These are phyloP conservation scores for Mycosarcoma mackinlayi DNA, from an alignment of 1,284 basidiomycete genomes.

Conservation along the genomic window DNA sequence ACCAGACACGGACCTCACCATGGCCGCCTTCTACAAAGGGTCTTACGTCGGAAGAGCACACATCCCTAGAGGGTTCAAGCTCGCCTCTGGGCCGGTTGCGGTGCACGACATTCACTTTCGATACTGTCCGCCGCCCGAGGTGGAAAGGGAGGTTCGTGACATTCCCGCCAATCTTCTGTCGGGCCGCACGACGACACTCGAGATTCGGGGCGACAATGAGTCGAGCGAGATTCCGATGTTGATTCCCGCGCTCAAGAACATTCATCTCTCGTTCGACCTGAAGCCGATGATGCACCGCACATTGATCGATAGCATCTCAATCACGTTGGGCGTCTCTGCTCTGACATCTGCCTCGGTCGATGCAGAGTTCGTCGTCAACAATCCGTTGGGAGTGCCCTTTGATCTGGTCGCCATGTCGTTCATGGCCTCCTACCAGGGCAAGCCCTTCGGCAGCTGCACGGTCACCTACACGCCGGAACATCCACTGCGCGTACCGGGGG, in stretches of 20 bases:
- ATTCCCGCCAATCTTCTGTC: constrained; percentile 56
- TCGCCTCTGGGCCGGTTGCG: constrained; percentile 44
- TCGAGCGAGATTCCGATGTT: constrained; percentile 47
- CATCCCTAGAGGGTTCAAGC: constrained; percentile 33
- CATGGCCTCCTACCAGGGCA: constrained; percentile 49
- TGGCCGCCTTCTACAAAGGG: constrained; percentile 53
- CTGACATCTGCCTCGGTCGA: constrained; percentile 52
- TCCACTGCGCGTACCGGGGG: constrained; percentile 45
- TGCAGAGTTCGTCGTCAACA: constrained; percentile 54
- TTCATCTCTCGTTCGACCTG: constrained; percentile 51
- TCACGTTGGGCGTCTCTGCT: constrained; percentile 54
- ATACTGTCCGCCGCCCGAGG: constrained; percentile 42
- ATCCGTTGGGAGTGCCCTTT: constrained; percentile 55
- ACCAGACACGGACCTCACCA: constrained; percentile 48
- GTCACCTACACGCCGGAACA: constrained; percentile 22
- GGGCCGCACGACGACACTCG: constrained; percentile 47
- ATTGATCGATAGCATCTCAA: constrained; percentile 56
- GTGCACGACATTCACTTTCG: constrained; percentile 53
- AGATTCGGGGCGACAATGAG: constrained; percentile 56
- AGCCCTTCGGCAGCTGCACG: constrained; percentile 54
- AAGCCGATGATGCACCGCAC: constrained; percentile 55
- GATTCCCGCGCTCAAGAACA: constrained; percentile 40
- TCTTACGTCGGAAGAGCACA: constrained; percentile 51
- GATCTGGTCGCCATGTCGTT: constrained; percentile 52
- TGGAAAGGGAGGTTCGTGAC: constrained; percentile 34